Evolutionary conservation across 2,329 filamentous ascomycete species (phyloP).

Genomic region (Diaporthe australafricana): DNA sequence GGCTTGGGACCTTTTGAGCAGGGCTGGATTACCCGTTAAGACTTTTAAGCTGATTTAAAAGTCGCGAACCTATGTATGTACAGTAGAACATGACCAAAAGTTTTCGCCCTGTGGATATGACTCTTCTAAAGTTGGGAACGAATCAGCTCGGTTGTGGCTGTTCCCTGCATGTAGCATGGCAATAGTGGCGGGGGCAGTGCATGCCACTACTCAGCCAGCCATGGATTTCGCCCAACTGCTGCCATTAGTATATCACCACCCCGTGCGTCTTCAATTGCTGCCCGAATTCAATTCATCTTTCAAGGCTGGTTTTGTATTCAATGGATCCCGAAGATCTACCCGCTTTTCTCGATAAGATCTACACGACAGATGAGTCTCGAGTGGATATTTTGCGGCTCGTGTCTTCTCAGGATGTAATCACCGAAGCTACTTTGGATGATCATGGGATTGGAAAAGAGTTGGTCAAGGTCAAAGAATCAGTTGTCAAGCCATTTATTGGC

Average conservation of each 20-base stretch:
- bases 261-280: too few relatives aligned
- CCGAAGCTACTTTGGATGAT: not conserved
- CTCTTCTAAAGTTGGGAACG: too few relatives aligned
- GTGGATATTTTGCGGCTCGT: not conserved
- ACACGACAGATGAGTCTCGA: not conserved
- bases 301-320: too few relatives aligned
- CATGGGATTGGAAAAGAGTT: not conserved
- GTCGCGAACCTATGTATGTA: too few relatives aligned
- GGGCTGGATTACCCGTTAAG: too few relatives aligned
- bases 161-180: not conserved
- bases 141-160: not conserved
- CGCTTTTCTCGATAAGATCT: not conserved
- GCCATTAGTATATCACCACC: not conserved
- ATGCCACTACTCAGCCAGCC: not conserved
- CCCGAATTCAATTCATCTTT: too few relatives aligned
- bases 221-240: not conserved
- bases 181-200: constrained; percentile 27
- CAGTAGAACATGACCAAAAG: too few relatives aligned
- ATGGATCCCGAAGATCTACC: constrained; percentile 29
- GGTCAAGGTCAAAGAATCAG: not conserved
- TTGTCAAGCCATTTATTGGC: not conserved
- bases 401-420: not conserved
- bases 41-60: too few relatives aligned
- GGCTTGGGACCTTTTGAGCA: too few relatives aligned
- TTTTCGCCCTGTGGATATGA: too few relatives aligned